Base-by-base conservation (phyloP, 2,329 filamentous ascomycete genomes). In the Microthyrium microscopicum region DNA sequence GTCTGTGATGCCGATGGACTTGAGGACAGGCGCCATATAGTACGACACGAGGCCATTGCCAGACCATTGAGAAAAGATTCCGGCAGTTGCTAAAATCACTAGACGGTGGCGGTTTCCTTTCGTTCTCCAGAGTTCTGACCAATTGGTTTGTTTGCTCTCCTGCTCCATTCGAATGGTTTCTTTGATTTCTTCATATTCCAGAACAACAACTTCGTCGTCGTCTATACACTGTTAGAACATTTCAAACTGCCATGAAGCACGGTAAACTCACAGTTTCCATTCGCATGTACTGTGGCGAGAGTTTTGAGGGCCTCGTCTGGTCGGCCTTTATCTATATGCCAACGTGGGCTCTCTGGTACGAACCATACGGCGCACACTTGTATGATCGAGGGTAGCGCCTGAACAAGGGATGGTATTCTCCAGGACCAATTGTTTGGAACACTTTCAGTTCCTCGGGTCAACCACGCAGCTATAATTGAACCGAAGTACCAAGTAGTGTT, bases 111-210 rank as follows among this genome's bases (percentile, higher is more conserved):
- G 59, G 46, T 71, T 73, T 25, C 64, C 68, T 17, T 56, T 55
- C 4, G 38, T 39, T 4, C 22, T 17, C n/a, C 29, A 20, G 20
- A 40, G 32, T 15, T 28, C 13, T 5, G 42, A 70, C 55, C 4
- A 78, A 39, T 56, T 64, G 29, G 62, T 67, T 6, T 56, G 53
- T 33, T 50, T 60, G 37, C 58, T 56, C 33, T 61, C 50, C 40
- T 62, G 62, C 45, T 78, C 73, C 38, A 72, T 54, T 33, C 57
- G 54, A 36, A 78, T 66, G 9, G 71, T 74, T 45, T 73, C 64
- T 44, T 65, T 66, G 52, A 79, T 79, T 54, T 79, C 73, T 33
- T 62, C 63, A 49, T 64, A 75, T 49, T 79, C 70, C 47, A 73
- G 73, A 44, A 74, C 67, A 5, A 79, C 75, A 1, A 68, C 68